Evolutionary conservation across 1,284 basidiomycete species (phyloP).

Genomic region (Ustilago shanxiensis): DNA sequence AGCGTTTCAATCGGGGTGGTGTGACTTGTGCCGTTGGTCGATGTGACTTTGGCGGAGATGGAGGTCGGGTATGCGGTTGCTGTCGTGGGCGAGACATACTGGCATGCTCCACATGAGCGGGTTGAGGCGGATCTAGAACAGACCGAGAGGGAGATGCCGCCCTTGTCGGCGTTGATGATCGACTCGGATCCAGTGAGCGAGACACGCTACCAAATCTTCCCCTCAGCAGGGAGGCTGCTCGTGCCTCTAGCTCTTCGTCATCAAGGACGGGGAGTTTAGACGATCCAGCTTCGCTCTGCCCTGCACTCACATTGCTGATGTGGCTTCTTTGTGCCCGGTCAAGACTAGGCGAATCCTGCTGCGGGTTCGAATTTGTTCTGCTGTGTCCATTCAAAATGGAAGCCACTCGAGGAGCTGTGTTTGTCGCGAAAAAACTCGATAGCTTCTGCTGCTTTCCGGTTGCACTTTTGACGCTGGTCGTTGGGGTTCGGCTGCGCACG

Average conservation of each 20-base stretch:
- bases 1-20: slow-evolving; percentile 6
- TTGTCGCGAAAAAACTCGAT: slow-evolving; percentile 36
- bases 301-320: neutral
- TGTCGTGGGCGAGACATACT: neutral
- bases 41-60: neutral
- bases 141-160: slow-evolving; percentile 5
- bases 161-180: slow-evolving; percentile 16
- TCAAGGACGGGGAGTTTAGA: slow-evolving; percentile 10
- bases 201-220: slow-evolving; percentile 42
- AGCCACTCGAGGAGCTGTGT: slow-evolving; percentile 28
- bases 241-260: slow-evolving; percentile 35
- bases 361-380: neutral
- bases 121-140: neutral
- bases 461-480: neutral
- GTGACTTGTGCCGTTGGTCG: neutral
- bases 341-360: slow-evolving; percentile 20
- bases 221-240: slow-evolving; percentile 32
- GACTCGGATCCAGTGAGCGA: slow-evolving; percentile 24
- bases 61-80: neutral
- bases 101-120: neutral
- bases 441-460: slow-evolving; percentile 30
- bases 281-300: neutral
- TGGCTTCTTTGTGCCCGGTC: slow-evolving; percentile 6
- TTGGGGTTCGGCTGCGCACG: slow-evolving; percentile 5
- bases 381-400: neutral